Evolutionary conservation across 2,329 filamentous ascomycete species (phyloP).

Genomic region (Colletotrichum filicis): DNA sequence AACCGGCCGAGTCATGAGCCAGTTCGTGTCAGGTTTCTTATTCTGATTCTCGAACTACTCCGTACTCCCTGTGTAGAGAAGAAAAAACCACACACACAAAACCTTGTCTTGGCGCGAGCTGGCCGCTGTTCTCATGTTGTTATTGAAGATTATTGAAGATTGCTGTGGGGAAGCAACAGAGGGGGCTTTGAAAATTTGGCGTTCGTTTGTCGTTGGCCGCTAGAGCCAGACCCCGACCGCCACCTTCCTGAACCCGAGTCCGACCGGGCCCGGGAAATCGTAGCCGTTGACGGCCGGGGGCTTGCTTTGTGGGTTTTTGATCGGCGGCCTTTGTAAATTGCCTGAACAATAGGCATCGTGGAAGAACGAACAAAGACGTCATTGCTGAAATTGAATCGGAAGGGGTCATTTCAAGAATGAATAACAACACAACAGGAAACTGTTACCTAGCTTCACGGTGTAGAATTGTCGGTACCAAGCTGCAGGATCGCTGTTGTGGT

Average conservation of each 20-base stretch:
- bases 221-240: background rate
- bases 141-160: background rate
- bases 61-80: background rate
- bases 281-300: background rate
- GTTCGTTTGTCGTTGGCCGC: background rate
- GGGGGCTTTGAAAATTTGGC: no score
- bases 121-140: background rate
- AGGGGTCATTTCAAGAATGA: background rate
- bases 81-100: no score
- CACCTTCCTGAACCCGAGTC: slow-evolving; percentile 3
- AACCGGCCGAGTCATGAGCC: slow-evolving; percentile 24
- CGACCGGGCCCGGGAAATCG: background rate
- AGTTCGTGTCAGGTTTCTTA: slow-evolving; percentile 25
- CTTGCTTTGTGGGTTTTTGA: slow-evolving; percentile 1
- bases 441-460: background rate
- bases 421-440: background rate
- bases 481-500: background rate
- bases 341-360: background rate
- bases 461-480: background rate
- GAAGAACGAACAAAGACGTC: background rate
- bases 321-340: background rate
- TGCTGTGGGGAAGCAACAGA: background rate
- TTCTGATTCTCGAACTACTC: no score
- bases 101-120: background rate
- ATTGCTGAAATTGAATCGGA: background rate